Evolutionary conservation across 192 early-diverging fungal genomes (phyloP).

Genomic region (Thoreauomyces humboldtii): DNA sequence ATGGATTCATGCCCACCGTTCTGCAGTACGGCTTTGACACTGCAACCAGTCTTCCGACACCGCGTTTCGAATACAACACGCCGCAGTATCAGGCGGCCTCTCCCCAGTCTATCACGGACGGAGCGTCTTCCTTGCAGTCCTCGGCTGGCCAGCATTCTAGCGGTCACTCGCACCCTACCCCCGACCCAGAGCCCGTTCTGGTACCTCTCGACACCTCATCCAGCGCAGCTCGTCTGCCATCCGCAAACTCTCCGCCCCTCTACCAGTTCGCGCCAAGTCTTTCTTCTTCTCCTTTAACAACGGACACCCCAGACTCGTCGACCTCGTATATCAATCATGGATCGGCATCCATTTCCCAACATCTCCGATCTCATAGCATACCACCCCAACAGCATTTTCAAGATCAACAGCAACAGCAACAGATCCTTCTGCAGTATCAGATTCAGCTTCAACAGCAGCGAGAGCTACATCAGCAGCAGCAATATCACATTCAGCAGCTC

Average conservation of each 20-base stretch:
- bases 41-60: neutral
- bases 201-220: neutral
- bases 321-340: neutral
- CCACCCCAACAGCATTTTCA: neutral
- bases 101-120: neutral
- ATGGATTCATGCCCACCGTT: conserved; percentile 2
- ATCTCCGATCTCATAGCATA: neutral
- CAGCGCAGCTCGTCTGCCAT: neutral
- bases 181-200: neutral
- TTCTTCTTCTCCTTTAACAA: too few relatives aligned
- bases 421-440: neutral
- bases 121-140: neutral
- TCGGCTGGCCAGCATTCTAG: too few relatives aligned
- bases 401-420: neutral
- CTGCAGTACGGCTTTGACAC: neutral
- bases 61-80: neutral
- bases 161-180: neutral
- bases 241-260: neutral
- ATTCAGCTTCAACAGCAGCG: neutral
- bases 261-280: too few relatives aligned
- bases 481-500: neutral
- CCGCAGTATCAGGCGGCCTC: neutral
- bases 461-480: neutral
- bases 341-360: neutral
- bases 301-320: neutral